Evolutionary conservation across 441 rosid species (phyloP).

Genomic region (Populus tomentosa): DNA sequence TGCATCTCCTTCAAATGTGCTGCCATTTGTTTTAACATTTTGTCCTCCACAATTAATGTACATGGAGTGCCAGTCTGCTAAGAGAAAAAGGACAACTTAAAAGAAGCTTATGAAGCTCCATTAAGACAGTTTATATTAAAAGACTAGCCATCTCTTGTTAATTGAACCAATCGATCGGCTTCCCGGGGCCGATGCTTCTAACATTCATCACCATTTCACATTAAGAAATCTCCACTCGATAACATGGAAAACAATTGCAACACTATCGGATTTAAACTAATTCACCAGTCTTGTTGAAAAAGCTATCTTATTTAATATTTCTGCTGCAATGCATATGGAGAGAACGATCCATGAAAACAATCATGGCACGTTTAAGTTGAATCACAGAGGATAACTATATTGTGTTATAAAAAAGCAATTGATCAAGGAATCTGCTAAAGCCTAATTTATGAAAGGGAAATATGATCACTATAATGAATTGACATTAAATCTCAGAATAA

Average conservation of each 20-base stretch:
- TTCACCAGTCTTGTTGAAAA: too few species aligned
- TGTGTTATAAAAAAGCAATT: not conserved
- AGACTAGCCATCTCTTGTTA: not conserved
- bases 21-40: conserved; percentile 16
- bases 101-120: not conserved
- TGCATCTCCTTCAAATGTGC: conserved; percentile 30
- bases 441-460: not conserved
- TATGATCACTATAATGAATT: not conserved
- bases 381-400: not conserved
- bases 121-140: not conserved
- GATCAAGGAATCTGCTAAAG: not conserved
- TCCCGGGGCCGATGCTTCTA: not conserved
- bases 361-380: not conserved
- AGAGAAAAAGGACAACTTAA: not conserved
- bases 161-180: not conserved
- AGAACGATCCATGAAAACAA: too few species aligned
- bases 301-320: too few species aligned
- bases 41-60: conserved; percentile 35
- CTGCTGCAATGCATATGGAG: too few species aligned
- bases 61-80: conserved; percentile 28
- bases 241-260: too few species aligned
- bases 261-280: too few species aligned
- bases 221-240: too few species aligned
- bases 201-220: too few species aligned
- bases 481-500: not conserved